Percentiles rank a stretch among this genome's conserved stretches.
These are phyloP conservation scores for Eucalyptus polyanthemos DNA, from an alignment of 345 rosid genomes.

Conservation along the genomic window DNA sequence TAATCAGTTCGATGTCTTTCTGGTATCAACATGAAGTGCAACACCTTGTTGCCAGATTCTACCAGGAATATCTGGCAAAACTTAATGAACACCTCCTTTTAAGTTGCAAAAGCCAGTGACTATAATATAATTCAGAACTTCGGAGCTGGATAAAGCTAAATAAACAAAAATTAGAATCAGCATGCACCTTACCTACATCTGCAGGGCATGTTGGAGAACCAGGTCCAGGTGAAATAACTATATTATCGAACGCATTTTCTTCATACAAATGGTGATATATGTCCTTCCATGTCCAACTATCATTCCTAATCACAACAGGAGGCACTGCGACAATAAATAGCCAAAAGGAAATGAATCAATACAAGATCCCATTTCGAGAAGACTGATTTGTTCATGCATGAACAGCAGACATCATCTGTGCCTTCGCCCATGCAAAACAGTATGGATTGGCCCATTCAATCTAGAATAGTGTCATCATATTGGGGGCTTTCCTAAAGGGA, in stretches of 20 bases:
- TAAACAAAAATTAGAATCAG: not conserved
- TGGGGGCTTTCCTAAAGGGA: not conserved
- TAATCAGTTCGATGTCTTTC: not conserved
- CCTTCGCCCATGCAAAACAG: not conserved
- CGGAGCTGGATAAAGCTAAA: not conserved
- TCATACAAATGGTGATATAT: conserved; percentile 41
- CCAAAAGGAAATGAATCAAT: not conserved
- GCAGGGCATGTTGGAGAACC: conserved; percentile 77
- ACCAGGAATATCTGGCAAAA: not conserved
- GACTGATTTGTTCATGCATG: not conserved
- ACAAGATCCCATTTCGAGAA: not conserved
- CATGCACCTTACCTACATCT: conserved; percentile 51
- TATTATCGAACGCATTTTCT: conserved; percentile 69
- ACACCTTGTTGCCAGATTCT: not conserved
- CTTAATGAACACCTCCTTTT: not conserved
- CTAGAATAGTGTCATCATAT: not conserved
- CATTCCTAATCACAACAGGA: conserved; percentile 79
- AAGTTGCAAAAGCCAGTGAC: not conserved
- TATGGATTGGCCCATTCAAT: not conserved
- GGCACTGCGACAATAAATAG: conserved; percentile 35
- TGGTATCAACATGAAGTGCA: not conserved
- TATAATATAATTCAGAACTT: not conserved
- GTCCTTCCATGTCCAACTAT: conserved; percentile 82
- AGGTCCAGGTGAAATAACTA: conserved; percentile 97
- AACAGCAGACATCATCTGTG: not conserved